phyloP scores from a whole-genome alignment of 306 rosid species.

The Vachellia collinsii region DNA sequence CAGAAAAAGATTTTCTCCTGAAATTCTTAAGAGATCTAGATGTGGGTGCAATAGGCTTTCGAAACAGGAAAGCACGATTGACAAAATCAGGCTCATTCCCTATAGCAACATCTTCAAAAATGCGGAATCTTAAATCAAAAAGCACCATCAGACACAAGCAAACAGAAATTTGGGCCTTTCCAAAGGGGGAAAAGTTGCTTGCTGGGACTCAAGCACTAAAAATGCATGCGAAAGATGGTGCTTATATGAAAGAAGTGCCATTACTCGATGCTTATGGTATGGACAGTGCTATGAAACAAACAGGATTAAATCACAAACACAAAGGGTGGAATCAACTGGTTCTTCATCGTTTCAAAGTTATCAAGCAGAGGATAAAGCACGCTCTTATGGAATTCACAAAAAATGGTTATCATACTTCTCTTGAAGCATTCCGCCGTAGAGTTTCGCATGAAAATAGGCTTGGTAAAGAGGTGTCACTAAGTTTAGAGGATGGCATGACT shows the following conservation, averaged over 20 bases:
- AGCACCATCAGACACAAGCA: slow-evolving; percentile 71
- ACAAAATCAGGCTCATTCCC: slow-evolving; percentile 85
- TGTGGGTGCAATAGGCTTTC: slow-evolving; percentile 34
- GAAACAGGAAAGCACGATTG: slow-evolving; percentile 46
- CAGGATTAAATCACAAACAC: slow-evolving; percentile 49
- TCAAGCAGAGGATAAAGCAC: slow-evolving; percentile 75
- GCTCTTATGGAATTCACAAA: slow-evolving; percentile 65
- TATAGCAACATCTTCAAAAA: slow-evolving; percentile 43
- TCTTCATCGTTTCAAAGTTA: slow-evolving; percentile 66
- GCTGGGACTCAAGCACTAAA: slow-evolving; percentile 41
- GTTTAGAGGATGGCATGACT: slow-evolving; percentile 33
- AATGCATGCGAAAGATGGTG: slow-evolving; percentile 41
- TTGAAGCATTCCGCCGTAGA: slow-evolving; percentile 23
- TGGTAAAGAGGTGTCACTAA: slow-evolving; percentile 46
- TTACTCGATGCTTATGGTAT: slow-evolving; percentile 26
- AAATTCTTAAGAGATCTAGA: slow-evolving; percentile 58
- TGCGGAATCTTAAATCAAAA: slow-evolving; percentile 43
- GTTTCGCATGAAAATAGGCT: slow-evolving; percentile 38
- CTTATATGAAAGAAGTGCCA: slow-evolving; percentile 33
- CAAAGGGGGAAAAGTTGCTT: slow-evolving; percentile 43
- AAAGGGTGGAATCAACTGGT: slow-evolving; percentile 90
- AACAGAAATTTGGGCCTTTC: slow-evolving; percentile 49
- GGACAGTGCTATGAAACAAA: slow-evolving; percentile 35
- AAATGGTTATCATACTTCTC: slow-evolving; percentile 44
- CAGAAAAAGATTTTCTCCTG: slow-evolving; percentile 69